Conservation (phyloP, 2,329 filamentous ascomycete genomes). For the Neofusicoccum sp. region DNA sequence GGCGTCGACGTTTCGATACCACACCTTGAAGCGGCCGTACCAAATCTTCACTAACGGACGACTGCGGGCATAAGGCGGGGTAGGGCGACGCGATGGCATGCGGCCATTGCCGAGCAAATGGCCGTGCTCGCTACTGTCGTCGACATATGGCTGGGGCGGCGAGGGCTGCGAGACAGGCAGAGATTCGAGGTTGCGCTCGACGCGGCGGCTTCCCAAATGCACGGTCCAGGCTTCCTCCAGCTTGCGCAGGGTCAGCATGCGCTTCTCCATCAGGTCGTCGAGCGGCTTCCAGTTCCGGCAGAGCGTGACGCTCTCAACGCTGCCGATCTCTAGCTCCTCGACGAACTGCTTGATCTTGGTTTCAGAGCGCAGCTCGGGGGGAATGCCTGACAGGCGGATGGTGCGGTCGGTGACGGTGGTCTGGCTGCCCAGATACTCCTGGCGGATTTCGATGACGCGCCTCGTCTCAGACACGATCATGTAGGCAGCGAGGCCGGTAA, state of each 20-base stretch:
- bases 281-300: constrained; percentile 86
- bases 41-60: constrained; percentile 74
- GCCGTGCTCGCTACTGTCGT: constrained; percentile 55
- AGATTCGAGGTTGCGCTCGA: constrained; percentile 51
- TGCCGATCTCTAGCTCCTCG: constrained; percentile 84
- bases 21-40: constrained; percentile 75
- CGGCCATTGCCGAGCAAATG: constrained; percentile 55
- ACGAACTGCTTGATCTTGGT: constrained; percentile 82
- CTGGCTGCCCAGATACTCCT: constrained; percentile 90
- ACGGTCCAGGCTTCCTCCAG: constrained; percentile 85
- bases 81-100: background rate
- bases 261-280: constrained; percentile 71
- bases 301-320: constrained; percentile 83
- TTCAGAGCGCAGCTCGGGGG: constrained; percentile 75
- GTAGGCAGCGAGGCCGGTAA: constrained; percentile 79
- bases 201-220: constrained; percentile 63
- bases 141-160: constrained; percentile 42
- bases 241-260: constrained; percentile 66
- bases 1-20: constrained; percentile 76
- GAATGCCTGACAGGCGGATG: constrained; percentile 87
- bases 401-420: constrained; percentile 96
- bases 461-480: constrained; percentile 82
- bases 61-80: constrained; percentile 44
- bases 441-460: constrained; percentile 80
- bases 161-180: constrained; percentile 54